These are phyloP conservation scores for Termitomyces eurrhizus DNA, from an alignment of 768 basidiomycete species.

Conservation along the genomic window DNA sequence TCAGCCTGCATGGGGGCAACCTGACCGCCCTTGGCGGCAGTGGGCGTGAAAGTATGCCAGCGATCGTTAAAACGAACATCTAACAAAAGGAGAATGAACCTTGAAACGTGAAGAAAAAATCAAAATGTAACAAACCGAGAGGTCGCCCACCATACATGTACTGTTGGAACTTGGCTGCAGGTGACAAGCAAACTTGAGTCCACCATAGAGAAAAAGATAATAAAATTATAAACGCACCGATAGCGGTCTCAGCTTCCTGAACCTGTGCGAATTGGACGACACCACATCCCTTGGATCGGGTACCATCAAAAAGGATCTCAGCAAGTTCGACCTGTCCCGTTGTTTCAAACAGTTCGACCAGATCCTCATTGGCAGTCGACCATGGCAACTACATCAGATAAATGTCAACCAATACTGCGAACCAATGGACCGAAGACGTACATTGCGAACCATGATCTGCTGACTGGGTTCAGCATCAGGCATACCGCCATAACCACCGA, in stretches of 20 bases:
- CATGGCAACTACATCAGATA: constrained; percentile 71
- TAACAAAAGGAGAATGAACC: constrained; percentile 20
- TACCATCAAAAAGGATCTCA: constrained; percentile 91
- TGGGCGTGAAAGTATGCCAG: constrained; percentile 90
- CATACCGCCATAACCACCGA: constrained; percentile 27
- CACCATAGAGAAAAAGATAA: not conserved
- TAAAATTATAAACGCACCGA: constrained; percentile 45
- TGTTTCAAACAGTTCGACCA: constrained; percentile 97
- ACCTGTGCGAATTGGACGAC: constrained; percentile 93
- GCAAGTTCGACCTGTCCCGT: constrained; percentile 93
- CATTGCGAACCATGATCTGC: constrained; percentile 98
- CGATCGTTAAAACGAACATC: constrained; percentile 95
- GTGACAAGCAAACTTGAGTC: constrained; percentile 1
- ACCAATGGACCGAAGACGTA: constrained; percentile 42
- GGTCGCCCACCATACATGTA: constrained; percentile 95
- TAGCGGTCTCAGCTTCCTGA: constrained; percentile 89
- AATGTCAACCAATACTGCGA: not conserved
- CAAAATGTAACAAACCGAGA: constrained; percentile 47
- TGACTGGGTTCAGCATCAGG: constrained; percentile 81
- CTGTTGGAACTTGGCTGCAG: constrained; percentile 83
- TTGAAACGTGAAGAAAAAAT: not conserved
- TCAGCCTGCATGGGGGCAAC: constrained; percentile 65
- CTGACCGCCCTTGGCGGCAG: constrained; percentile 85
- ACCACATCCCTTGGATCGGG: constrained; percentile 90
- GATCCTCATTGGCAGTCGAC: constrained; percentile 98